Conservation (phyloP, 257 asterid species). For the Solanum habrochaites region DNA sequence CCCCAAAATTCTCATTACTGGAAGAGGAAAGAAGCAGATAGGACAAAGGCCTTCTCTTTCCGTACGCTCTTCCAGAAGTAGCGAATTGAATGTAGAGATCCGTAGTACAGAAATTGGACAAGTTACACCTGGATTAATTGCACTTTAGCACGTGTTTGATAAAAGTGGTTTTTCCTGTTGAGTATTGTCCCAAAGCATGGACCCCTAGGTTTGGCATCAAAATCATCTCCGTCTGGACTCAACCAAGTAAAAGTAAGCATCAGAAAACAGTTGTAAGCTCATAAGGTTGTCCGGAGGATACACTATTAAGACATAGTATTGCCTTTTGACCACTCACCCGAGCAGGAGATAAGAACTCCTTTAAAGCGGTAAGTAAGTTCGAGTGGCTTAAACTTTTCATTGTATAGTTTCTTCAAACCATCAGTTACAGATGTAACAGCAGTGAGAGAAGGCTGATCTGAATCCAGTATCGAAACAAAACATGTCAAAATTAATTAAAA, state of each 20-base stretch:
- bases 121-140: conserved; percentile 77
- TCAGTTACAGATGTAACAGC: conserved; percentile 78
- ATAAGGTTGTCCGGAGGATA: background rate
- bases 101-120: background rate
- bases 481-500: background rate
- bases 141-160: conserved; percentile 74
- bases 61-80: no score
- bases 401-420: conserved; percentile 72
- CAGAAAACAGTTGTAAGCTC: background rate
- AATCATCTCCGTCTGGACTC: conserved; percentile 72
- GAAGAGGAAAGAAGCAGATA: no score
- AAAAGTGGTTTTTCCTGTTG: conserved; percentile 95
- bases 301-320: background rate
- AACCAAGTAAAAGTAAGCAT: background rate
- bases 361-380: conserved; percentile 75
- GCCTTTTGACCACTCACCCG: conserved; percentile 45
- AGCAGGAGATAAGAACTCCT: conserved; percentile 72
- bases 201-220: conserved; percentile 96
- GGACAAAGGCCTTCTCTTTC: no score
- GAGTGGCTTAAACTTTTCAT: conserved; percentile 76
- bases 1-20: no score
- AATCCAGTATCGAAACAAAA: background rate
- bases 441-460: conserved; percentile 41
- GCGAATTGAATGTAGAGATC: no score
- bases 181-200: conserved; percentile 98